phyloP scores from a whole-genome alignment of 139 green algal genomes.

The Volvox reticuliferus region DNA sequence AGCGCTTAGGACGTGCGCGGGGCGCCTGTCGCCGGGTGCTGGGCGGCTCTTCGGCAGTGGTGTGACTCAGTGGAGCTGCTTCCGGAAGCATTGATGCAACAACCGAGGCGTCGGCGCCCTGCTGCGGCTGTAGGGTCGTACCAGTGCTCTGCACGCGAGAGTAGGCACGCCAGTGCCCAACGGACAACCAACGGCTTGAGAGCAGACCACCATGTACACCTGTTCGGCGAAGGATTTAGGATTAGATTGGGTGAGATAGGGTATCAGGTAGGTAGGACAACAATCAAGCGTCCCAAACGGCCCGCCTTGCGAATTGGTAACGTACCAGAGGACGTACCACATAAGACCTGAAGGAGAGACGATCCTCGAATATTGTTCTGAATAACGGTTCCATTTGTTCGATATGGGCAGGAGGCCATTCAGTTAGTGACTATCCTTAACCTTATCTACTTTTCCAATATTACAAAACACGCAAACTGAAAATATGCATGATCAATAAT shows the following conservation, averaged over 20 bases:
- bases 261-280: no score
- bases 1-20: background rate
- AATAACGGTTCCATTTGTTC: background rate
- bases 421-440: background rate
- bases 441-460: background rate
- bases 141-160: background rate
- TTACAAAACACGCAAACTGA: background rate
- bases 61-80: no score
- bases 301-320: background rate
- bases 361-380: background rate
- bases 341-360: background rate
- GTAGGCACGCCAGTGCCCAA: background rate
- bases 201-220: background rate
- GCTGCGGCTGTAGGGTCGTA: background rate
- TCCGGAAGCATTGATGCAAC: no score
- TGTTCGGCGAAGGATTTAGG: background rate
- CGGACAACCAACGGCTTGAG: background rate
- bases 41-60: no score
- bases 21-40: background rate
- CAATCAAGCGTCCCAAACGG: background rate
- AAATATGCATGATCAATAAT: background rate
- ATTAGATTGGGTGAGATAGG: no score
- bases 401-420: conserved; percentile 14
- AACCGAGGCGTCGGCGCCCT: no score
- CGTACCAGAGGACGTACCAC: background rate